A percentile compares a stretch with the other conserved stretches of the same genome.
These are phyloP conservation scores for Neurospora africana DNA, from an alignment of 495 filamentous ascomycete genomes.

Conservation along the genomic window DNA sequence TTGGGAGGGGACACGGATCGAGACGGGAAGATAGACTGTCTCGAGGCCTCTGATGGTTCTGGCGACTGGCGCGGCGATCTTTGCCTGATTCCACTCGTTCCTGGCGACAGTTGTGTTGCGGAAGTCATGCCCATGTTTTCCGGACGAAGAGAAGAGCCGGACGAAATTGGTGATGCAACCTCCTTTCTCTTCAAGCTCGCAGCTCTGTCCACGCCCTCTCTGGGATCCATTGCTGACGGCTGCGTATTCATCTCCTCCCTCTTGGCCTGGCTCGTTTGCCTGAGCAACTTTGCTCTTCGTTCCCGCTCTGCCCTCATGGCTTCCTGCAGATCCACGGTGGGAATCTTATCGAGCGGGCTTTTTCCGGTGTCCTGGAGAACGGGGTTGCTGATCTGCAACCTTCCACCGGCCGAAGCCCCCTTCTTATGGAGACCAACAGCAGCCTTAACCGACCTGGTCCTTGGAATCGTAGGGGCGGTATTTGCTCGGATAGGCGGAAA, in stretches of 20 bases:
- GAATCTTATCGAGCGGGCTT: constrained; percentile 34
- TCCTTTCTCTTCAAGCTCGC: constrained; percentile 35
- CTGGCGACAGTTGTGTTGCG: constrained; percentile 36
- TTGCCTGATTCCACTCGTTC: constrained; percentile 29
- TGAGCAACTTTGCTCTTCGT: constrained; percentile 17
- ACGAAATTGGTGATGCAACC: constrained; percentile 17
- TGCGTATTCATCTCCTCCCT: constrained; percentile 20
- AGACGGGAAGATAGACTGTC: background rate
- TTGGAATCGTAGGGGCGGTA: background rate
- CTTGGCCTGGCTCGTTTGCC: constrained; percentile 12
- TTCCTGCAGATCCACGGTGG: constrained; percentile 35
- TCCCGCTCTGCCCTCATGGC: constrained; percentile 38
- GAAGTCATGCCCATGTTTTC: constrained; percentile 13
- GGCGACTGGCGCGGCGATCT: constrained; percentile 28
- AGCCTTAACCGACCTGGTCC: constrained; percentile 2
- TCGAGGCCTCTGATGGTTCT: constrained; percentile 1
- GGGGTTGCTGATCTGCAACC: constrained; percentile 39
- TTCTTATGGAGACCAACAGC: constrained; percentile 22
- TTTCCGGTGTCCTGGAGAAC: constrained; percentile 30
- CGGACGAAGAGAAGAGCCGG: constrained; percentile 7
- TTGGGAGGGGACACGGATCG: background rate
- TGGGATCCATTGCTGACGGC: constrained; percentile 18
- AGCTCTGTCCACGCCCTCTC: constrained; percentile 24
- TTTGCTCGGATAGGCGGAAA: constrained; percentile 11
- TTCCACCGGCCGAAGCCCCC: constrained; percentile 17